Conservation (phyloP, 306 rosid genomes). For the Luffa aegyptiaca region DNA sequence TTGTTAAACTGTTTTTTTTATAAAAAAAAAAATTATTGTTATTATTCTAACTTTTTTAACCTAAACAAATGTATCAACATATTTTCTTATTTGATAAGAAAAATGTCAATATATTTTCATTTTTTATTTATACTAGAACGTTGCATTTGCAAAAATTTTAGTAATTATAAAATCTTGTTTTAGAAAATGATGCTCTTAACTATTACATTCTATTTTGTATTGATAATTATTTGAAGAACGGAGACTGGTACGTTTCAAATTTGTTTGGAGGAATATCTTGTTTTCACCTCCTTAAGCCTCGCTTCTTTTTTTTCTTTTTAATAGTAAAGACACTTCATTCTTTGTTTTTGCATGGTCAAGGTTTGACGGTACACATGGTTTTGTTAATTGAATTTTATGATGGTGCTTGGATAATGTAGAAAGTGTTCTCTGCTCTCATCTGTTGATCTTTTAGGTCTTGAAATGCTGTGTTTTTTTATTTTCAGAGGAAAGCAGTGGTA, state of each 20-base stretch:
- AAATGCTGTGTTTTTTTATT: constrained; percentile 14
- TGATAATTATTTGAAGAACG: neutral
- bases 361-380: neutral
- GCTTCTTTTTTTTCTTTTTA: neutral
- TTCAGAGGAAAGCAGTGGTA: constrained; percentile 90
- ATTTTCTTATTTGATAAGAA: neutral
- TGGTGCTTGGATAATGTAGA: neutral
- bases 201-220: neutral
- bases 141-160: neutral
- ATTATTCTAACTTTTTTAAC: neutral
- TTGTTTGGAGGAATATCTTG: neutral
- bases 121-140: neutral
- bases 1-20: neutral
- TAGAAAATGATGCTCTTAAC: neutral
- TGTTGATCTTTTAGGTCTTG: constrained; percentile 5
- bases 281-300: neutral
- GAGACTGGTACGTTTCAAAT: neutral
- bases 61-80: neutral
- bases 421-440: neutral
- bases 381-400: neutral
- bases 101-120: neutral
- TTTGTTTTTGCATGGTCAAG: neutral
- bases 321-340: neutral
- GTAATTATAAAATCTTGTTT: neutral
- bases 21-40: neutral